These are phyloP conservation scores for Hypericum perforatum DNA, from an alignment of 345 rosid species.

Conservation along the genomic window DNA sequence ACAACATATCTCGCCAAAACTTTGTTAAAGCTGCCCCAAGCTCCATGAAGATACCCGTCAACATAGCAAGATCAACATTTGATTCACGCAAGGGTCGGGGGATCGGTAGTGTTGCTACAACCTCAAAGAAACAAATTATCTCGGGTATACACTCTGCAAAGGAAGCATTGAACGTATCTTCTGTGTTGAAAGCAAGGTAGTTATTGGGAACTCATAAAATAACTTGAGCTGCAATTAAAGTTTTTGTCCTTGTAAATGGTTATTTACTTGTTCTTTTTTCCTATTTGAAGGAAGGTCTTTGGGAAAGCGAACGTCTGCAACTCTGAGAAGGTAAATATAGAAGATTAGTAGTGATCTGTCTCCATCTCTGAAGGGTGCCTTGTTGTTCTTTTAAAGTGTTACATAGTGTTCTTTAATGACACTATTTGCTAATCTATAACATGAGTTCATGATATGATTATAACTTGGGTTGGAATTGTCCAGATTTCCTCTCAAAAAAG, in stretches of 20 bases:
- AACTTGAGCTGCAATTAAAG: not conserved
- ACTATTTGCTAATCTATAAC: too few relatives aligned
- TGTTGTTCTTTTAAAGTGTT: conserved; percentile 5
- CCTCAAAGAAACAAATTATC: conserved; percentile 27
- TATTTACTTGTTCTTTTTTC: conserved; percentile 3
- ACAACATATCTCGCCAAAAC: too few relatives aligned
- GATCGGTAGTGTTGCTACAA: conserved; percentile 22
- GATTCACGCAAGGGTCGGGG: conserved; percentile 28
- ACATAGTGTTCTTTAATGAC: too few relatives aligned
- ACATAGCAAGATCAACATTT: not conserved
- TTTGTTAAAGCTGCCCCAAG: conserved; percentile 7
- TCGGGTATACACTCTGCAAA: conserved; percentile 17
- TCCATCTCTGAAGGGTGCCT: not conserved
- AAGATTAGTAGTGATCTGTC: not conserved
- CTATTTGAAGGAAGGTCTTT: conserved; percentile 49
- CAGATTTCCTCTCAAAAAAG: conserved; percentile 19
- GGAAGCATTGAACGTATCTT: conserved; percentile 24
- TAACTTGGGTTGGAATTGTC: too few relatives aligned
- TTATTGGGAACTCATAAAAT: not conserved
- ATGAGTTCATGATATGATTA: too few relatives aligned
- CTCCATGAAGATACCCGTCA: too few relatives aligned
- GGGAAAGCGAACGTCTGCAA: conserved; percentile 26
- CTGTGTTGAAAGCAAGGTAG: conserved; percentile 42
- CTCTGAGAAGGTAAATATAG: conserved; percentile 40
- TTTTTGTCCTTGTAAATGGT: not conserved